Conservation (phyloP, 2,329 filamentous ascomycete species). For the Colletotrichum trifolii region DNA sequence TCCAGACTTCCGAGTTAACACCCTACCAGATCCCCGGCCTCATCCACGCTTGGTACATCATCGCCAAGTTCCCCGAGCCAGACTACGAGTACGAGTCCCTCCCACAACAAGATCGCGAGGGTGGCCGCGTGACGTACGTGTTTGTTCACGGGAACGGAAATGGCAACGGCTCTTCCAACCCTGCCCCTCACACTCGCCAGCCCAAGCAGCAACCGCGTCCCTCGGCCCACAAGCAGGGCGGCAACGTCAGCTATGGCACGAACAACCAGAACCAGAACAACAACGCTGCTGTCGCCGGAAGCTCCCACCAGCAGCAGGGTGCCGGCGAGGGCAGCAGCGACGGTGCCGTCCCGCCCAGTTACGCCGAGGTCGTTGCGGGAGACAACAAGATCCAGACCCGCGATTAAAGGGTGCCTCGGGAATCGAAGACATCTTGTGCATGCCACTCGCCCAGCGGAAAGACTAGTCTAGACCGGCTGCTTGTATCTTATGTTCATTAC, state of each 20-base stretch:
- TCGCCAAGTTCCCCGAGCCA: slow-evolving; percentile 85
- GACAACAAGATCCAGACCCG: slow-evolving; percentile 89
- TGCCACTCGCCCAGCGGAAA: no score
- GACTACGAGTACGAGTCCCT: slow-evolving; percentile 76
- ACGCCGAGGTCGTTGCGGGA: slow-evolving; percentile 84
- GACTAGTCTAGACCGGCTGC: no score
- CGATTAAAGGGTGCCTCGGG: slow-evolving; percentile 53
- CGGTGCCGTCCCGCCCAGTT: slow-evolving; percentile 78
- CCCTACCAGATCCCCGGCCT: slow-evolving; percentile 78
- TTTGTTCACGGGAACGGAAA: slow-evolving; percentile 69
- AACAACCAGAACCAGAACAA: slow-evolving; percentile 39
- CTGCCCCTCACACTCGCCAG: slow-evolving; percentile 43
- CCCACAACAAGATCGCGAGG: slow-evolving; percentile 62
- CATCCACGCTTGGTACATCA: slow-evolving; percentile 98
- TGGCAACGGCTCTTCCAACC: neutral
- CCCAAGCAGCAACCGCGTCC: slow-evolving; percentile 46
- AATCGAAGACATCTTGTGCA: no score
- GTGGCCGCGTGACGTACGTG: slow-evolving; percentile 78
- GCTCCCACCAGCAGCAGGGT: slow-evolving; percentile 47
- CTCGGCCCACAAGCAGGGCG: slow-evolving; percentile 44
- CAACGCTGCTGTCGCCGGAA: slow-evolving; percentile 41
- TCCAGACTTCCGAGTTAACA: slow-evolving; percentile 20
- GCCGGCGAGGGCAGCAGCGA: slow-evolving; percentile 57
- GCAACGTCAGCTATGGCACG: slow-evolving; percentile 59
- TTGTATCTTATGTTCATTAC: no score